Conservation (phyloP, 441 rosid genomes). For the Macaranga tanarius region DNA sequence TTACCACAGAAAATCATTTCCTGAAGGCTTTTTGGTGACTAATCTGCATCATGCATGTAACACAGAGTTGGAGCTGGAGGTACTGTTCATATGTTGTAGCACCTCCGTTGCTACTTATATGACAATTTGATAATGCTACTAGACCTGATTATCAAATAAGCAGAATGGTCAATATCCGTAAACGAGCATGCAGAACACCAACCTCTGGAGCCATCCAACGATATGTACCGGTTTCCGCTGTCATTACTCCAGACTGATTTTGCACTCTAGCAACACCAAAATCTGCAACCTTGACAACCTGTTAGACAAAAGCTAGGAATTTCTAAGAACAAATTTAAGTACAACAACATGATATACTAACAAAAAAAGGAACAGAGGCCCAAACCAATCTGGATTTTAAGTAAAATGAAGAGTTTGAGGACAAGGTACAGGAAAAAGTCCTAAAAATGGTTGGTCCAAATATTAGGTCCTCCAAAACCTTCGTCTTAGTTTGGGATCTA, state of each 20-base stretch:
- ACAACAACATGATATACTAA: constrained; percentile 7
- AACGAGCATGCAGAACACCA: constrained; percentile 22
- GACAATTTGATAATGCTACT: not conserved
- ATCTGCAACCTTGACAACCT: constrained; percentile 74
- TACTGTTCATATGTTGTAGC: not conserved
- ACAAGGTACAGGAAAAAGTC: too few relatives aligned
- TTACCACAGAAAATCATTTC: not conserved
- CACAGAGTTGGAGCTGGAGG: not conserved
- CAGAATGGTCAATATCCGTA: not conserved
- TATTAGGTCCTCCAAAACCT: not conserved
- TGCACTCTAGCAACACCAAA: constrained; percentile 80
- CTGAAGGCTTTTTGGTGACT: not conserved
- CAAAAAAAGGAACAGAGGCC: too few relatives aligned
- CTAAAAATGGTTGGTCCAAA: not conserved
- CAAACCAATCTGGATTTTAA: not conserved
- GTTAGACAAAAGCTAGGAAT: constrained; percentile 16
- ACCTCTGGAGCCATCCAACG: constrained; percentile 95
- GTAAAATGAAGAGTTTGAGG: not conserved
- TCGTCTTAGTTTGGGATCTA: not conserved
- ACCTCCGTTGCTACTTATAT: not conserved
- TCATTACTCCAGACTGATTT: constrained; percentile 63
- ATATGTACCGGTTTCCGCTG: constrained; percentile 80
- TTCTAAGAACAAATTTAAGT: constrained; percentile 5
- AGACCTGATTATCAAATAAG: not conserved
- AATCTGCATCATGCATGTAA: not conserved